A percentile compares a stretch with the other conserved stretches of the same genome.
These are phyloP conservation scores for Rhododendron kiyosumense DNA, from an alignment of 148 eudicot species.

Conservation along the genomic window DNA sequence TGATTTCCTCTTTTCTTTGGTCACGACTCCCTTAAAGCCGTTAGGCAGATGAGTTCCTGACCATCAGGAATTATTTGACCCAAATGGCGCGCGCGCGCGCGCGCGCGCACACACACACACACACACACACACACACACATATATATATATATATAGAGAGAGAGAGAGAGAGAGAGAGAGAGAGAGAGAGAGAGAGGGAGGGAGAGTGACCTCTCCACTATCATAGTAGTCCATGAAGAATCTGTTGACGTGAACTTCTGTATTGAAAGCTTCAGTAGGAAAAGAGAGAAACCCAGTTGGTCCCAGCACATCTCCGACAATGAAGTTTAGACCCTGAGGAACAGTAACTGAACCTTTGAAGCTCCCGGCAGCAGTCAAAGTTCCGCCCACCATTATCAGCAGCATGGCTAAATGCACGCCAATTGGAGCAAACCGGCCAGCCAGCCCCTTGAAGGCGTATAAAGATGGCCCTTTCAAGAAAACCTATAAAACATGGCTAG, in stretches of 20 bases:
- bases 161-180: too few relatives aligned
- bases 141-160: too few relatives aligned
- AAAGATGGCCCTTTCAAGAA: constrained; percentile 85
- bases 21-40: neutral
- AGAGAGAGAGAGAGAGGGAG: neutral
- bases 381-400: constrained; percentile 88
- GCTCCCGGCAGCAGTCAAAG: constrained; percentile 92
- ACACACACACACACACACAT: too few relatives aligned
- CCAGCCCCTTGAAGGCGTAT: constrained; percentile 90
- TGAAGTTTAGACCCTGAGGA: constrained; percentile 91
- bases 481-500: constrained; percentile 35
- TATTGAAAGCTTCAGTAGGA: constrained; percentile 74
- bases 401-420: constrained; percentile 92
- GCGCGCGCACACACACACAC: too few relatives aligned
- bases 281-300: constrained; percentile 82
- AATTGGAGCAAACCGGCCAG: constrained; percentile 92
- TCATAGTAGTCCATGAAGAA: constrained; percentile 92
- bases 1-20: neutral
- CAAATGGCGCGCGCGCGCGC: neutral
- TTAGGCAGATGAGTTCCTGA: neutral
- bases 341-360: constrained; percentile 86
- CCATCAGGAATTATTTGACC: neutral
- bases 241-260: constrained; percentile 84
- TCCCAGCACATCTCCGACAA: constrained; percentile 80
- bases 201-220: constrained; percentile 75